Percentiles rank a stretch among this genome's conserved stretches.
phyloP scores from a whole-genome alignment of 2,329 filamentous ascomycete genomes.

The Stagonosporopsis cucurbitacearum region DNA sequence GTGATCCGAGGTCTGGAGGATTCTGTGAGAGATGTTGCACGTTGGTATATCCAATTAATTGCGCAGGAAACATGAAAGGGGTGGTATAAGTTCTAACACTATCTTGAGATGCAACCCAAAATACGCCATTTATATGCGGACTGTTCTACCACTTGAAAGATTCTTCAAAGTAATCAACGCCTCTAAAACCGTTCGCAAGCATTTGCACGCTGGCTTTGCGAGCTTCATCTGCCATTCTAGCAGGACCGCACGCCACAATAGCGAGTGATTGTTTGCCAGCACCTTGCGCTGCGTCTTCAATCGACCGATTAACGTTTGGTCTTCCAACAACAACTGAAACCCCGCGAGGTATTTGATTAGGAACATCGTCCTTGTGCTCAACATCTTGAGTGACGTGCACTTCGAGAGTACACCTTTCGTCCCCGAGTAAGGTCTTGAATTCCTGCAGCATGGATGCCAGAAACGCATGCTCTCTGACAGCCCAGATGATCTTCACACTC shows the following conservation, averaged over 20 bases:
- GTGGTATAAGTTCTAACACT: not conserved
- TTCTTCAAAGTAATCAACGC: conserved; percentile 57
- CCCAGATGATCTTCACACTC: conserved; percentile 43
- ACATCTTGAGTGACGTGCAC: conserved; percentile 38
- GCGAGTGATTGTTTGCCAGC: conserved; percentile 41
- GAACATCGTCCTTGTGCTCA: conserved; percentile 31
- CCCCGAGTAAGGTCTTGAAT: conserved; percentile 26
- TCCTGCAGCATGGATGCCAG: conserved; percentile 33
- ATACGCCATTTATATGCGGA: conserved; percentile 5
- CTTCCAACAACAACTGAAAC: conserved; percentile 44
- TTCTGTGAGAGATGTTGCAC: conserved; percentile 36
- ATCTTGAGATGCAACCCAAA: not conserved
- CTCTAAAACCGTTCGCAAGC: conserved; percentile 30
- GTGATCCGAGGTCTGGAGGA: conserved; percentile 31
- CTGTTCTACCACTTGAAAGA: conserved; percentile 53
- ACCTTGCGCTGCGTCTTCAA: conserved; percentile 44
- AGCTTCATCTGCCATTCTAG: conserved; percentile 54
- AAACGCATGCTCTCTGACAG: conserved; percentile 42
- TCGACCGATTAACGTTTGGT: conserved; percentile 47
- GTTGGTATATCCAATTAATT: conserved; percentile 35
- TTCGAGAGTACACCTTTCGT: conserved; percentile 36
- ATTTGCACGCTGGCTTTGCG: conserved; percentile 50
- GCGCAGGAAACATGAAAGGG: not conserved
- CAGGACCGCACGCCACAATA: conserved; percentile 55
- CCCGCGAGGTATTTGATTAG: conserved; percentile 24